Evolutionary conservation across 768 basidiomycete genomes (phyloP), one percentile per base, ranked within the genome.

Genomic region (Holtermannia corniformis): DNA sequence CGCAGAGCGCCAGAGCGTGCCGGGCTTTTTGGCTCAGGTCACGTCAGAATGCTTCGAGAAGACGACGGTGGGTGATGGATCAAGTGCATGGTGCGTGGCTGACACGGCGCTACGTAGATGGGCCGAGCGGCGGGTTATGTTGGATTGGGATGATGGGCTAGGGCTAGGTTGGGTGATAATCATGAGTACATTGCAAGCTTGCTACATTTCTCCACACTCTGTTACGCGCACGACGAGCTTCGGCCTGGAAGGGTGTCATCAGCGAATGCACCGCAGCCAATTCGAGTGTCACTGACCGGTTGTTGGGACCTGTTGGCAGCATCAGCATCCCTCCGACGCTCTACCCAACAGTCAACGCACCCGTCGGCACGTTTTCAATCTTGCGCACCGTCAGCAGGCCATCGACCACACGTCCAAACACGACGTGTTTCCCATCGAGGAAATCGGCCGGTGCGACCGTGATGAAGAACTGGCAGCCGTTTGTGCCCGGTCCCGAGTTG

Each of bases 381-480:
- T 96, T 97, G 59, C 93, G 79, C 47, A 99, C 77, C 3, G 90
- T 93, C 54, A 99, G 80, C 85, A 97, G 87, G 22, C 89, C 89
- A 52, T 95, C 75, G 40, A 69, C 50, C n/a, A 70, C 68, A 10
- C 72, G 66, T 13, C 73, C 71, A 45, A 72, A 72, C 2, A 72
- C 71, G 42, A 58, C 59, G 49, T 72, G 71, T 52, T 72, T 72
- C 28, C 68, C 87, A 68, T 99, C 92, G 42, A 99, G 80, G 73
- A 97, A 97, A 57, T 92, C 88, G 58, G 92, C 93, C 61, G 87
- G 85, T 7, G 82, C 87, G 1, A 88, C 91, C 0, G 95, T 99
- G 68, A 99, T 84, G 78, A 99, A 99, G 77, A 97, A 99, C 81
- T 93, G 63, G 71, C 88, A 92, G 2, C 92, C 93, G 59, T 96